A percentile compares a stretch with the other conserved stretches of the same genome.
phyloP scores from a whole-genome alignment of 176 grass and related monocot species.

The Triticum monococcum region DNA sequence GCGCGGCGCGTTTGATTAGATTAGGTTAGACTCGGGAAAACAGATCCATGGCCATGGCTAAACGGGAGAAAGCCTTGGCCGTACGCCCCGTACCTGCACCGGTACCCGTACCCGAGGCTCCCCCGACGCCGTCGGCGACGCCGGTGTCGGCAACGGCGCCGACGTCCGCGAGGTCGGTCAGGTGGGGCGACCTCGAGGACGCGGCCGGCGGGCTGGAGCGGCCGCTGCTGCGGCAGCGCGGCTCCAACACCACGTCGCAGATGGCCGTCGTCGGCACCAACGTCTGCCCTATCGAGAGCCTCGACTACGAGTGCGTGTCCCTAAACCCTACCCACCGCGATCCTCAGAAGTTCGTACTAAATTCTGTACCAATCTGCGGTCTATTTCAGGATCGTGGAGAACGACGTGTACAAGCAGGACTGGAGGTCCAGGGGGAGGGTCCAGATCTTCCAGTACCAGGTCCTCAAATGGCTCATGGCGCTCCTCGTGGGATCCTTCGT shows the following conservation, averaged over 20 bases:
- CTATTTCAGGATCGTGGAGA: slow-evolving; percentile 60
- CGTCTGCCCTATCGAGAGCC: slow-evolving; percentile 70
- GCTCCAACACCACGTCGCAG: slow-evolving; percentile 66
- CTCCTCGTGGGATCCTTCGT: slow-evolving; percentile 55
- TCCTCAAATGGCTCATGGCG: slow-evolving; percentile 68
- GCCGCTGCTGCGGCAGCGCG: slow-evolving; percentile 44
- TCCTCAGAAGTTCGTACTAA: not conserved
- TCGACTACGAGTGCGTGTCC: slow-evolving; percentile 64
- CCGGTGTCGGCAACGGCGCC: slow-evolving; percentile 17
- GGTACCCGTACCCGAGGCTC: not conserved
- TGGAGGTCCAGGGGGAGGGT: slow-evolving; percentile 58
- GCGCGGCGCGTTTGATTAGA: not conserved
- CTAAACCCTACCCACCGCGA: too few relatives aligned
- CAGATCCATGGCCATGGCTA: not conserved
- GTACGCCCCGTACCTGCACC: not conserved
- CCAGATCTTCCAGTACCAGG: slow-evolving; percentile 61
- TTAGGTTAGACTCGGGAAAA: not conserved
- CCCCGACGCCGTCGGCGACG: slow-evolving; percentile 31
- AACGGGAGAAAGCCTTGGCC: not conserved
- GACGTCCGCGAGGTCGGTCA: slow-evolving; percentile 27
- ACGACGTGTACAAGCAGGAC: slow-evolving; percentile 68
- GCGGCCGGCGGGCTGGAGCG: slow-evolving; percentile 10
- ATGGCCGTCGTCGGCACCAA: slow-evolving; percentile 72
- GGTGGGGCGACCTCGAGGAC: slow-evolving; percentile 39
- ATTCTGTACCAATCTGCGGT: not conserved